phyloP scores from a whole-genome alignment of 2,329 filamentous ascomycete genomes.

The Microdochium nivale region DNA sequence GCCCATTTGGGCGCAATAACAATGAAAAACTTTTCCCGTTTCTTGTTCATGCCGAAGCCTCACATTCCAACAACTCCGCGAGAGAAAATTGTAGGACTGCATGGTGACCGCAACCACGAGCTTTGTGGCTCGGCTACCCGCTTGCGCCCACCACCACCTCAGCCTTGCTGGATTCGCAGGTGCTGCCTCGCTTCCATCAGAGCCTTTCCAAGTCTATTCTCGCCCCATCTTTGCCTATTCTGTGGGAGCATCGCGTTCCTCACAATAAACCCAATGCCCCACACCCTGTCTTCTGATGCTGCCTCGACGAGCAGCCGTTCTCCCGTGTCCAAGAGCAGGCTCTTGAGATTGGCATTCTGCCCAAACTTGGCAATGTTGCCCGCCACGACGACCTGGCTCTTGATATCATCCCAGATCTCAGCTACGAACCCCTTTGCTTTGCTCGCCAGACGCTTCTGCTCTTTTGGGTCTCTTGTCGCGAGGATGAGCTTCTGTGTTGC shows the following conservation, averaged over 20 bases:
- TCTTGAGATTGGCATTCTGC: constrained; percentile 16
- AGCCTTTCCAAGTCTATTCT: constrained; percentile 20
- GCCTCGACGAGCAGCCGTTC: constrained; percentile 21
- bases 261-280: constrained; percentile 23
- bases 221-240: constrained; percentile 16
- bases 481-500: constrained; percentile 13
- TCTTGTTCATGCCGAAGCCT: too few relatives aligned
- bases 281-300: constrained; percentile 19
- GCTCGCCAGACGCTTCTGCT: constrained; percentile 20
- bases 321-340: constrained; percentile 20
- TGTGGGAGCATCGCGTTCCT: constrained; percentile 15
- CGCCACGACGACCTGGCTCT: constrained; percentile 19
- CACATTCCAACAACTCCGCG: too few relatives aligned
- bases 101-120: too few relatives aligned
- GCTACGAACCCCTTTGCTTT: constrained; percentile 16
- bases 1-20: too few relatives aligned
- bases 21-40: too few relatives aligned
- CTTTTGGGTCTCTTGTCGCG: constrained; percentile 14
- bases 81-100: too few relatives aligned
- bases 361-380: constrained; percentile 25
- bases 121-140: too few relatives aligned
- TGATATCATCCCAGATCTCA: constrained; percentile 19
- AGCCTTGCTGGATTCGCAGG: constrained; percentile 3
- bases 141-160: background rate
- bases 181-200: constrained; percentile 17